Evolutionary conservation across 495 filamentous ascomycete species (phyloP), one percentile per base, ranked within the genome.

Genomic region (Tuber umbilicatum): DNA sequence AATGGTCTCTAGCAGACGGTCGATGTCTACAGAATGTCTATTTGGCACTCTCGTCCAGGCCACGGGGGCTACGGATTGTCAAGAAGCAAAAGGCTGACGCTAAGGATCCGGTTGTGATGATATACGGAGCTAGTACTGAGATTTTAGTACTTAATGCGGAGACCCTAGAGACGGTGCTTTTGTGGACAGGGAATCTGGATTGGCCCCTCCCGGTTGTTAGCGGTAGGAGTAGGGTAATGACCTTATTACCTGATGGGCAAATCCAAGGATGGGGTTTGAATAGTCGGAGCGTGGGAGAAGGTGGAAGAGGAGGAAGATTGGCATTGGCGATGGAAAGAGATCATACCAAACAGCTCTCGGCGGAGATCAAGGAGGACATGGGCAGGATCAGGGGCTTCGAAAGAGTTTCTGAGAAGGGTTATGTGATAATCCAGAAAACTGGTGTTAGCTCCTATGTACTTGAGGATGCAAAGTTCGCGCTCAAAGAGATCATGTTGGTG

Each of bases 181-280:
- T 81, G n/a, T 82, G 80, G 80, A 76, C 73, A 6, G 80, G 80
- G 21, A 68, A 75, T 19, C 60, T 73, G 1, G 80, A 81, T 19
- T 81, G 80, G 80, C 74, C 76, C 23, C 41, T 80, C 16, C 79
- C 72, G 6, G 79, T 73, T 2, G 47, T 81, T 60, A 70, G 71
- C 9, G 68, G 68, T 1, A 74, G 79, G 17, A 50, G 68, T 23
- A 75, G 73, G 50, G 50, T 82, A 68, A 39, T 77, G 70, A 77
- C 77, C 4, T 35, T 79, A 35, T 64, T 77, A 67, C 68, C 71
- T 3, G 64, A 38, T 16, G 74, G 80, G 0, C 41, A 73, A 14
- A 73, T 81, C 4, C 74, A 81, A 16, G 78, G 80, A 5, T 81
- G 80, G 80, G 70, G 42, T 10, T 47, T 81, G 43, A 68, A 75